Evolutionary conservation across 2,329 filamentous ascomycete species (phyloP).

Genomic region (Elsinoe perseae): DNA sequence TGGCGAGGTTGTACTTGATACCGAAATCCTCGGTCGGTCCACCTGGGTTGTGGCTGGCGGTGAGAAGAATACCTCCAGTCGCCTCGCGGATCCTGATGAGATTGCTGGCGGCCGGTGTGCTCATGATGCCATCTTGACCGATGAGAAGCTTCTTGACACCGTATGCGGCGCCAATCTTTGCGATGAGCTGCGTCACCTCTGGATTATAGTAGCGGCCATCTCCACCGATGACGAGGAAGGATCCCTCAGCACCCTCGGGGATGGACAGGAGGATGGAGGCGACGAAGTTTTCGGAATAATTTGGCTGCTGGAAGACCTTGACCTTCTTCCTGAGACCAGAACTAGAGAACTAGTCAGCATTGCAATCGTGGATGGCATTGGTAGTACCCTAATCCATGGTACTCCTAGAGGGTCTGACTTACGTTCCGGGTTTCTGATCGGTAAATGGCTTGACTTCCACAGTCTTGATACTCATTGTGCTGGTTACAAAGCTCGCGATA

Average conservation of each 20-base stretch:
- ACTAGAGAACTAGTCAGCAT: constrained; percentile 41
- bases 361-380: background rate
- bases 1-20: constrained; percentile 99
- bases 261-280: constrained; percentile 92
- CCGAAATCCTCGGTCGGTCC: constrained; percentile 93
- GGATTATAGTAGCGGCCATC: constrained; percentile 97
- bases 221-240: constrained; percentile 91
- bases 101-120: constrained; percentile 91
- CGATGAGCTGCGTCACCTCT: constrained; percentile 91
- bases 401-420: constrained; percentile 43
- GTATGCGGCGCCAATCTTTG: constrained; percentile 93
- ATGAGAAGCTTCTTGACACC: constrained; percentile 98
- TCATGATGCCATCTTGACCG: constrained; percentile 92
- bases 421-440: constrained; percentile 99
- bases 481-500: background rate
- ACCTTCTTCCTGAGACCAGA: constrained; percentile 99
- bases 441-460: constrained; percentile 78
- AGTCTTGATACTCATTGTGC: constrained; percentile 64
- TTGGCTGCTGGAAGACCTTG: constrained; percentile 86
- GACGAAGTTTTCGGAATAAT: constrained; percentile 96
- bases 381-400: background rate
- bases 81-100: constrained; percentile 90
- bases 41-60: constrained; percentile 95
- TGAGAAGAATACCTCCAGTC: constrained; percentile 92
- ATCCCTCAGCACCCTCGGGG: constrained; percentile 80